Evolutionary conservation across 306 rosid genomes (phyloP), one percentile per base, ranked within the genome.

Genomic region (Malus sieversii): DNA sequence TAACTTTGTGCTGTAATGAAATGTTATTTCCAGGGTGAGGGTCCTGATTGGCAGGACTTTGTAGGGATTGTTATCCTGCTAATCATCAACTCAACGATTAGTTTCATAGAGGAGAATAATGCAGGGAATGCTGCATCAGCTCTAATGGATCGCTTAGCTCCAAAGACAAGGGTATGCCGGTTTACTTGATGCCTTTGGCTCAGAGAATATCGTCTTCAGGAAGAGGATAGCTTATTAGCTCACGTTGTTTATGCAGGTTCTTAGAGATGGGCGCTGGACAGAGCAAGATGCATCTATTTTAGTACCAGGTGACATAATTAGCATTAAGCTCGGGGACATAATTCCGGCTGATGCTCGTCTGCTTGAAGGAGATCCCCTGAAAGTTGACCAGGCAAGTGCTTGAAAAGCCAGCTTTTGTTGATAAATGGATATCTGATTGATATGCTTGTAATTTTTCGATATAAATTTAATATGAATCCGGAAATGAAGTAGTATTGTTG

Each of bases 21-120:
- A 79, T 73, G 55, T 66, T 60, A 44, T 82, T 80, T 70, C 92
- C 92, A 92, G 97, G 96, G 93, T 60, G 72, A 87, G 57, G 97
- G 96, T 83, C 97, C 97, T 66, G 97, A 92, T 74, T 92, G 96
- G 97, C 93, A 92, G 84, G 97, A 92, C 85, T 92, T 92, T 87
- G 78, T 87, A 16, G 97, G 97, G 81, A 92, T 92, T 68, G 6
- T 90, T 77, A 86, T 92, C 85, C 78, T 92, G 27, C 85, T 92
- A 61, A 25, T 92, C 70, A 78, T 92, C 82, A 92, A 92, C 78
- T 92, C 97, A 53, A 92, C 97, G 38, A 92, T 92, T 74, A 92
- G 97, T 88, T 92, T 92, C 79, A 87, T 92, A 51, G 97, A 92
- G 86, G 97, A 92, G 84, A 92, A 92, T 18, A 90, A 88, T 68